Evolutionary conservation across 345 rosid species (phyloP).

Genomic region (Sisymbrium irio): DNA sequence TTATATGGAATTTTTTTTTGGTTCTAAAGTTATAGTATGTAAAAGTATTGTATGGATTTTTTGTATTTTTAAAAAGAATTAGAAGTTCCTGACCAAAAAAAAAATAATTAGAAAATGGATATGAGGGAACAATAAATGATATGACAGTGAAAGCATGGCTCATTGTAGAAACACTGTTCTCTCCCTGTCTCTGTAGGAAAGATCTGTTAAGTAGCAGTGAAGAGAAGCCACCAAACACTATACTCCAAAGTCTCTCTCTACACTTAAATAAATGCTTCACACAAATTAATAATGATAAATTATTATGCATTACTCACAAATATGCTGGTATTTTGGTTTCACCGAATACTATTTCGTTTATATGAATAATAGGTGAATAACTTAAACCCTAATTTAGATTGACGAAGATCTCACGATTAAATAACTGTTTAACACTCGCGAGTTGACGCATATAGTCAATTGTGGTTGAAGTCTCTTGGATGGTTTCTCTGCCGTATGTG

Average conservation of each 20-base stretch:
- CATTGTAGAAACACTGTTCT: constrained; percentile 39
- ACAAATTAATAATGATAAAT: background rate
- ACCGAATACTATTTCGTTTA: background rate
- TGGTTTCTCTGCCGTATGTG: background rate
- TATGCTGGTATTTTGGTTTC: background rate
- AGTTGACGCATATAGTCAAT: background rate
- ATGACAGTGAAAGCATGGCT: constrained; percentile 42
- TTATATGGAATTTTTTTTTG: background rate
- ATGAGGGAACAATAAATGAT: constrained; percentile 32
- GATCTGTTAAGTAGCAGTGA: constrained; percentile 40
- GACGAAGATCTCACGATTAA: background rate
- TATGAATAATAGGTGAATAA: background rate
- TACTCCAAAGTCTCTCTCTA: constrained; percentile 35
- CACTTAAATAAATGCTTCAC: constrained; percentile 31
- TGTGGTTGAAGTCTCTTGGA: background rate
- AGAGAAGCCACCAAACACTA: constrained; percentile 42
- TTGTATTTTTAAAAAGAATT: background rate
- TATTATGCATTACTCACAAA: background rate
- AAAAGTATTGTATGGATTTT: background rate
- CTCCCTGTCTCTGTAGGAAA: constrained; percentile 37
- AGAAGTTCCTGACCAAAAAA: too few relatives aligned
- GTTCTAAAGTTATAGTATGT: too few relatives aligned
- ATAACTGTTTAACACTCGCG: background rate
- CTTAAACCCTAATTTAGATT: constrained; percentile 11
- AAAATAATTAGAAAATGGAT: constrained; percentile 9